Percentiles rank a stretch among this genome's conserved stretches.
Evolutionary conservation across 2,329 filamentous ascomycete genomes (phyloP).

Genomic region (Fusarium nurragi): DNA sequence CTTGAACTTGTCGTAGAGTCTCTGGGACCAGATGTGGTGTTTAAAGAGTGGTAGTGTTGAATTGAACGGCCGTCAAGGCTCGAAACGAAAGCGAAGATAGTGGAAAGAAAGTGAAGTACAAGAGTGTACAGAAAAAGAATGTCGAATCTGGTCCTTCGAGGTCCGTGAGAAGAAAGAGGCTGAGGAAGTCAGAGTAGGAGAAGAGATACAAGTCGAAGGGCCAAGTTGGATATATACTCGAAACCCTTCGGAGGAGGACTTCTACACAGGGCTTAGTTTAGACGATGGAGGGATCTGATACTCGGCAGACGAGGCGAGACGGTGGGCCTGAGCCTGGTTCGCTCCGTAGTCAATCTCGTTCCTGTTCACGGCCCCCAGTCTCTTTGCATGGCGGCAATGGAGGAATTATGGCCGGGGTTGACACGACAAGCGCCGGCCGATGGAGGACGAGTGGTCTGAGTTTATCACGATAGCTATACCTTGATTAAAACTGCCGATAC

Average conservation of each 20-base stretch:
- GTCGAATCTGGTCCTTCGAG: slow-evolving; percentile 47
- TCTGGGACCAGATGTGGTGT: slow-evolving; percentile 43
- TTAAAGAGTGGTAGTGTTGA: slow-evolving; percentile 35
- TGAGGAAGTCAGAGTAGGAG: slow-evolving; percentile 16
- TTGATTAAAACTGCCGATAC: neutral
- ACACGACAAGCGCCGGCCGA: slow-evolving; percentile 30
- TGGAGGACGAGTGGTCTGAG: neutral
- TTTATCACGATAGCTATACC: neutral
- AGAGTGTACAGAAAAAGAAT: slow-evolving; percentile 45
- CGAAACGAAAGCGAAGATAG: slow-evolving; percentile 39
- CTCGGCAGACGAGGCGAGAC: slow-evolving; percentile 3
- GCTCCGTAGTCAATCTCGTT: slow-evolving; percentile 29
- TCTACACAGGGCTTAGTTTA: slow-evolving; percentile 34
- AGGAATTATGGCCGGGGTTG: slow-evolving; percentile 5
- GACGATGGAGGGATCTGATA: slow-evolving; percentile 18
- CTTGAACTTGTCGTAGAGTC: slow-evolving; percentile 34
- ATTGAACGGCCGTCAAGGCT: slow-evolving; percentile 46
- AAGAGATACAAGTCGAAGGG: neutral
- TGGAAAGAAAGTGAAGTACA: slow-evolving; percentile 45
- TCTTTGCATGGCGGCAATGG: slow-evolving; percentile 10
- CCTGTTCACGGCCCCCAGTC: slow-evolving; percentile 1
- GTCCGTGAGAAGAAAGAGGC: slow-evolving; percentile 44
- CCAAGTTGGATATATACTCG: slow-evolving; percentile 41
- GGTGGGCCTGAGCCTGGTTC: slow-evolving; percentile 22
- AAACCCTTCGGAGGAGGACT: slow-evolving; percentile 18